Base-by-base conservation (phyloP, 306 rosid genomes). In the Psophocarpus tetragonolobus region DNA sequence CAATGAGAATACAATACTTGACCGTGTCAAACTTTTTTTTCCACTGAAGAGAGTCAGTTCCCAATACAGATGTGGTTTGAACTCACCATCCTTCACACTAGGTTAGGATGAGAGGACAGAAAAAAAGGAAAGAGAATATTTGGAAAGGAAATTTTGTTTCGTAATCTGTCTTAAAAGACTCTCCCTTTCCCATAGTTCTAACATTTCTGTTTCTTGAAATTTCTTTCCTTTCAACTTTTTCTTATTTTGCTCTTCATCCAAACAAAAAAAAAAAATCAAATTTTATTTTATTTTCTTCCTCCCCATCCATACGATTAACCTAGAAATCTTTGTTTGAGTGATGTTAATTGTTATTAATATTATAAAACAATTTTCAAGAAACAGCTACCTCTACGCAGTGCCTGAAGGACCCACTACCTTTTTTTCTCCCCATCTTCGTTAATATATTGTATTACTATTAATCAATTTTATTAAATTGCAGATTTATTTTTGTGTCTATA, bases 401-500 rank as follows among this genome's bases (percentile, higher is more conserved):
- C 41, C 58, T 53, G 29, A 67, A 78, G 24, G 57, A 44, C 57
- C 24, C 44, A 71, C 42, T 58, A n/a, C 72, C 63, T 61, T 42
- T 61, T n/a, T 70, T 42, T 70, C 42, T 35, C 42, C 29, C 32
- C 65, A 23, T 35, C 53, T 12, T n/a, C 14, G 64, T 23, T 33
- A 79, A 61, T 61, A 33, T 44, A 58, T 15, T 32, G 39, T 33
- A 58, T 44, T 61, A 60, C 70, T 54, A 54, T 20, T 18, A 35
- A 36, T 42, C 63, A 27, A 47, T 35, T 69, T 24, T 36, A 71
- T 30, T 58, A 61, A 18, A 54, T n/a, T 61, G 48, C 15, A 64
- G 20, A 53, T 35, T 45, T 36, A 38, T 35, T 17, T 70, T 35
- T 56, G 53, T 4, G 21, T 29, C 68, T 3, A 47, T 8, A 68